These are phyloP conservation scores for Helenozyma rhizophorensis DNA, from an alignment of 805 yeast genomes.

Conservation along the genomic window DNA sequence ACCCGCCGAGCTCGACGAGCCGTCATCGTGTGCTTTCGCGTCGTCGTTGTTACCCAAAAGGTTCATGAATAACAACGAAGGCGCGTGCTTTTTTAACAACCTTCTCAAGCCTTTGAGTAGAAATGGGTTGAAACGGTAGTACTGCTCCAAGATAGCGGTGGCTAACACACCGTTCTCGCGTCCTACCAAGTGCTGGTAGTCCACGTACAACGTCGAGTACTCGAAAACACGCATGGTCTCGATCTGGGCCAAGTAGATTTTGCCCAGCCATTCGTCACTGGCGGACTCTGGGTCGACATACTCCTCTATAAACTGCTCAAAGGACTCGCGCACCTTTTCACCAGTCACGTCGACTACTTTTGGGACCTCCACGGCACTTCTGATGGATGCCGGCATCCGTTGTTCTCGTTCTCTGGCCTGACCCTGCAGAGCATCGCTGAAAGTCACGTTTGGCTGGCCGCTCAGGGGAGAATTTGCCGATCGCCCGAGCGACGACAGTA, in stretches of 20 bases:
- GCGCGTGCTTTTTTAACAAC: constrained; percentile 71
- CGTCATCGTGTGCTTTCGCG: constrained; percentile 30
- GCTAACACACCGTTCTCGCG: constrained; percentile 86
- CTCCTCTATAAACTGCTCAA: constrained; percentile 76
- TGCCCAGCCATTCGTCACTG: constrained; percentile 44
- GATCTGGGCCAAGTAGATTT: constrained; percentile 71
- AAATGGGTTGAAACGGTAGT: constrained; percentile 87
- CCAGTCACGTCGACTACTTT: constrained; percentile 89
- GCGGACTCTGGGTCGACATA: constrained; percentile 43
- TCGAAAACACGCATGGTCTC: constrained; percentile 76
- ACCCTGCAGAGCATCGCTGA: constrained; percentile 24
- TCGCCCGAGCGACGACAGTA: constrained; percentile 40
- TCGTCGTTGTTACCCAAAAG: constrained; percentile 36
- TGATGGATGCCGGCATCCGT: constrained; percentile 26
- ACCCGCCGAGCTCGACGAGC: constrained; percentile 37
- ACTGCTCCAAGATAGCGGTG: constrained; percentile 84
- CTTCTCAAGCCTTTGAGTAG: constrained; percentile 69
- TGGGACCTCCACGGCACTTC: constrained; percentile 45
- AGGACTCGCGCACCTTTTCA: constrained; percentile 87
- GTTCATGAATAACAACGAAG: constrained; percentile 48
- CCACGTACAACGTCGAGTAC: constrained; percentile 73
- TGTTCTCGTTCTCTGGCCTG: constrained; percentile 52
- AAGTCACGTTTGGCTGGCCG: constrained; percentile 17
- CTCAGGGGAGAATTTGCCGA: constrained; percentile 29
- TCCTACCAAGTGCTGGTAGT: constrained; percentile 70